Evolutionary conservation across 768 basidiomycete species (phyloP).

Genomic region (Lactarius sanguifluus): DNA sequence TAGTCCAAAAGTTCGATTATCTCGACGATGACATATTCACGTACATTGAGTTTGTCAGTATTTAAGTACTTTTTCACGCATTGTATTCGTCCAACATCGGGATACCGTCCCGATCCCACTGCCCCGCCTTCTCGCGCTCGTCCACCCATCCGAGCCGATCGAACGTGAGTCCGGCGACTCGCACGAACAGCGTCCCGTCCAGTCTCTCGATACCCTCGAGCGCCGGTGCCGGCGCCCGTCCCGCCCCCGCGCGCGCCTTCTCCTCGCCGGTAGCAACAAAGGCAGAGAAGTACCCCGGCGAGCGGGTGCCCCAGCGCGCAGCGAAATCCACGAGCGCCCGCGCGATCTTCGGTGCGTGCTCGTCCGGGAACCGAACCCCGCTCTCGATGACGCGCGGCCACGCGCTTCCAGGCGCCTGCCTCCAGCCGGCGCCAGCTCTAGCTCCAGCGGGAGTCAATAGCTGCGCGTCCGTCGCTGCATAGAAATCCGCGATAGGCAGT

Average conservation of each 20-base stretch:
- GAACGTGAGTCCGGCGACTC: constrained; percentile 54
- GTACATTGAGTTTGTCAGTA: not conserved
- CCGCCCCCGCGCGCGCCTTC: not conserved
- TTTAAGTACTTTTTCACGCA: not conserved
- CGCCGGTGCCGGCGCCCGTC: constrained; percentile 13
- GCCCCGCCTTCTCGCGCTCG: constrained; percentile 1
- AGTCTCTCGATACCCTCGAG: constrained; percentile 51
- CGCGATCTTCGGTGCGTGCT: constrained; percentile 52
- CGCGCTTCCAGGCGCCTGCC: constrained; percentile 29
- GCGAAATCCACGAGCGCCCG: constrained; percentile 51
- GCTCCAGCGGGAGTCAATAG: constrained; percentile 28
- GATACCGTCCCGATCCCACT: constrained; percentile 8
- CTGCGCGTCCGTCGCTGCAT: constrained; percentile 31
- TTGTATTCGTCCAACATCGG: not conserved
- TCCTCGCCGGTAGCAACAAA: constrained; percentile 11
- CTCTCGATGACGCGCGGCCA: constrained; percentile 59
- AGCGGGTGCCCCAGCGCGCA: constrained; percentile 44
- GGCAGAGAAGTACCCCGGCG: constrained; percentile 34
- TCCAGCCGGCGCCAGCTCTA: not conserved
- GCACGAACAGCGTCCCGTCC: constrained; percentile 65
- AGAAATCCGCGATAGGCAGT: constrained; percentile 53
- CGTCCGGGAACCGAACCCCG: constrained; percentile 55
- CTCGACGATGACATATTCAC: no score
- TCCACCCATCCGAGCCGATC: constrained; percentile 31
- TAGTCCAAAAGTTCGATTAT: no score